Evolutionary conservation across 441 rosid genomes (phyloP), one percentile per base, ranked within the genome.

Genomic region (Adansonia madagascariensis): DNA sequence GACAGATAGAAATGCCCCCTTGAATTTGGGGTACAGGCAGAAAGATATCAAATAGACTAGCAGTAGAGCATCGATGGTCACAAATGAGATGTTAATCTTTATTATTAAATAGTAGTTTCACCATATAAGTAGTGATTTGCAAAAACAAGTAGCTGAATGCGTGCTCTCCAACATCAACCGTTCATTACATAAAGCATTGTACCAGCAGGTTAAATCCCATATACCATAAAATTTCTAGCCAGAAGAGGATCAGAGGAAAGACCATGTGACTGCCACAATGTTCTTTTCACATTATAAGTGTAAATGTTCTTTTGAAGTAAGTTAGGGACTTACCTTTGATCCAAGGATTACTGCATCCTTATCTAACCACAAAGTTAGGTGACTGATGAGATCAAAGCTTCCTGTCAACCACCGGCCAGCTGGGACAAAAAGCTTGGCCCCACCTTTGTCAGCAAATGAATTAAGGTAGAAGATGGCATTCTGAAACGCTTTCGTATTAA

Each of bases 401-500:
- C 99, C 99, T 15, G 99, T 95, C 85, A 93, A 84, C 99, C 99
- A 95, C 71, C 86, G 88, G 63, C 99, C 98, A 76, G 97, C 88
- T 0, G 99, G 98, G 72, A 95, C 98, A 76, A 90, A 95, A 71
- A 95, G 95, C 88, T 95, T 91, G 79, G 99, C 99, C 72, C 99
- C 99, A 0, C 98, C 97, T 84, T 95, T 95, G 80, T 95, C 98
- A 47, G 97, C 77, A 79, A 95, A 95, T 12, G 99, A 92, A 85
- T 93, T 93, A 73, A 95, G 97, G 78, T 95, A 95, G 87, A 95
- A 93, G 85, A 95, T 88, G 70, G 98, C 99, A 84, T 95, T 95
- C 84, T 95, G 99, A 81, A 95, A 95, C 1, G 99, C 99, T 85
- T 92, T 95, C 0, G 99, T 95, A 81, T 95, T 95, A 74, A 95